Base-by-base conservation (phyloP, 768 basidiomycete genomes). In the Phanerochaete carnosa region DNA sequence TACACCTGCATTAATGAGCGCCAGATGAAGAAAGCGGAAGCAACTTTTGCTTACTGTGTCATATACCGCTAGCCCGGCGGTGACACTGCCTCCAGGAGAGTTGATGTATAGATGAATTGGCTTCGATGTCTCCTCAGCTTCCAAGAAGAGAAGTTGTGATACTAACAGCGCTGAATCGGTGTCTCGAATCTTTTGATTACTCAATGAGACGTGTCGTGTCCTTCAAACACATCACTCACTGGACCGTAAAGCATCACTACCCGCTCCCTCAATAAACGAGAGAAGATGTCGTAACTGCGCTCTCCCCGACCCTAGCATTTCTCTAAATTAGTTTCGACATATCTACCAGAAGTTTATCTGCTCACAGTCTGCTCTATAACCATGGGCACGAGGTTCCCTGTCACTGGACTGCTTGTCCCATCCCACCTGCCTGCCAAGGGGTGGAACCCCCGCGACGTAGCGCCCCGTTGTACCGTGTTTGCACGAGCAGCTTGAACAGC, bases 61-160 rank as follows among this genome's bases (percentile, higher is more conserved):
- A 76, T 98, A 98, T 52, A 98, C 96, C 19, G 95, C 96, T 61
- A 98, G 78, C 9, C 96, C 96, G 51, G 95, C 94, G 0, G 95
- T 96, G 39, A 98, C 96, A 68, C 90, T 92, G 30, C 96, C 96
- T 1, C 96, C 96, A 0, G 96, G 96, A 7, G 92, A 95, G 75
- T 98, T 98, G 66, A 98, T 96, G 74, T 98, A 98, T 12, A 98
- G 76, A 68, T 96, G 95, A 58, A 98, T 97, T 2, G 96, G 96
- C 71, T 94, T 93, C 9, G 88, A 86, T 0, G 94, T 86, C 65
- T 98, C 95, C 73, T 96, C 95, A 1, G 96, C 95, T 78, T 98
- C 96, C 61, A 98, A 81, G 74, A 96, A 98, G 45, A 98, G 85
- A 8, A 98, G 79, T 69, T 98, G 95, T 0, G 95, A 93, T 7